Evolutionary conservation across 1,139 yeast species (phyloP).

Genomic region (Pichia sp.): DNA sequence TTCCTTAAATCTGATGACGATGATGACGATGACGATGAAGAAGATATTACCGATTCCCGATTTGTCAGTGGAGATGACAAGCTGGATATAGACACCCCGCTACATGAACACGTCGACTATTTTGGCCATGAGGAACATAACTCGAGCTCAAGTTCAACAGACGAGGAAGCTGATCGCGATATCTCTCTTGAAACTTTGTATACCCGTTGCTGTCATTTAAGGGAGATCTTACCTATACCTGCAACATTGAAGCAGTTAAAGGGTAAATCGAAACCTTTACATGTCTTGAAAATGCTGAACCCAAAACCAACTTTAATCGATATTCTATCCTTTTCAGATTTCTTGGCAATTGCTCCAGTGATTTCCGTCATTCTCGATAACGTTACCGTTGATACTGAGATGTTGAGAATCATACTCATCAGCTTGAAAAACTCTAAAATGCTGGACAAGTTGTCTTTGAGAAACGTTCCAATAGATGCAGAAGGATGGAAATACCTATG

Average conservation of each 20-base stretch:
- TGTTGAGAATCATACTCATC: slow-evolving; percentile 66
- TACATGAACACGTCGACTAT: slow-evolving; percentile 65
- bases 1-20: slow-evolving; percentile 21
- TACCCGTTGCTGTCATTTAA: slow-evolving; percentile 82
- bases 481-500: slow-evolving; percentile 74
- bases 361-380: slow-evolving; percentile 77
- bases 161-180: slow-evolving; percentile 20
- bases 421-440: slow-evolving; percentile 55
- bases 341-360: slow-evolving; percentile 78
- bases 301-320: slow-evolving; percentile 91
- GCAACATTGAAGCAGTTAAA: slow-evolving; percentile 77
- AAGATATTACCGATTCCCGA: neutral
- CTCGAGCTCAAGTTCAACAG: neutral
- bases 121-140: slow-evolving; percentile 32
- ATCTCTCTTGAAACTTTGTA: slow-evolving; percentile 62
- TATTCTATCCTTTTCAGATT: slow-evolving; percentile 82
- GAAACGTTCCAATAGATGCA: slow-evolving; percentile 71
- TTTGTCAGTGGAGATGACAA: slow-evolving; percentile 18
- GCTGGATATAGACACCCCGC: slow-evolving; percentile 54
- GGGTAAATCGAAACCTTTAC: slow-evolving; percentile 69
- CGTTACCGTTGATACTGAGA: slow-evolving; percentile 72
- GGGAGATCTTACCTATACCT: slow-evolving; percentile 89
- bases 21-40: slow-evolving; percentile 27
- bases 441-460: slow-evolving; percentile 66
- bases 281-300: slow-evolving; percentile 72